A percentile compares a stretch with the other conserved stretches of the same genome.
phyloP scores from a whole-genome alignment of 208 protist species.

The Acanthamoeba divionensis region DNA sequence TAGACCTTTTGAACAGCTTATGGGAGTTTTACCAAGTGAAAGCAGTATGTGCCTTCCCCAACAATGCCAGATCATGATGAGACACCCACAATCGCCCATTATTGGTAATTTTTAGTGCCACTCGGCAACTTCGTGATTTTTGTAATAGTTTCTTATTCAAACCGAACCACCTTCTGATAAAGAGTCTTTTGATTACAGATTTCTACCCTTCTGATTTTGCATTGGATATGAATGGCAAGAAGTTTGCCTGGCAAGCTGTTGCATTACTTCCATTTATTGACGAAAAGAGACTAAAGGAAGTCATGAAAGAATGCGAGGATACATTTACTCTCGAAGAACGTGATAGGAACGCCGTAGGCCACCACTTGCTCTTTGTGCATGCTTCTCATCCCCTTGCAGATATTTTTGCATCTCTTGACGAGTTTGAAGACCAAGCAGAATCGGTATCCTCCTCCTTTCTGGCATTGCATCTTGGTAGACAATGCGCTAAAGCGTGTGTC shows the following conservation, averaged over 20 bases:
- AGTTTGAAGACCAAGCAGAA: neutral
- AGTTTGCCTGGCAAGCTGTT: constrained; percentile 79
- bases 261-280: constrained; percentile 89
- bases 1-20: constrained; percentile 96
- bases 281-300: constrained; percentile 66
- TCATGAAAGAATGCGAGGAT: neutral
- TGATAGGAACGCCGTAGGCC: neutral
- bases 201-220: constrained; percentile 97
- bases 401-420: neutral
- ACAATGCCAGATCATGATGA: constrained; percentile 9
- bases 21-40: constrained; percentile 92
- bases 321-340: neutral
- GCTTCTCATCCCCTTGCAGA: neutral
- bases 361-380: constrained; percentile 39
- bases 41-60: neutral
- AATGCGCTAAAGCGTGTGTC: neutral
- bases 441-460: neutral
- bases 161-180: constrained; percentile 82
- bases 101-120: too few relatives aligned
- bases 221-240: constrained; percentile 95
- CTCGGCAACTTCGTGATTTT: neutral
- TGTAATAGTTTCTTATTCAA: constrained; percentile 82
- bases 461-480: neutral
- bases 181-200: constrained; percentile 86
- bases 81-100: constrained; percentile 38